phyloP scores from a whole-genome alignment of 2,329 filamentous ascomycete genomes.

The Colletotrichum abscissum region DNA sequence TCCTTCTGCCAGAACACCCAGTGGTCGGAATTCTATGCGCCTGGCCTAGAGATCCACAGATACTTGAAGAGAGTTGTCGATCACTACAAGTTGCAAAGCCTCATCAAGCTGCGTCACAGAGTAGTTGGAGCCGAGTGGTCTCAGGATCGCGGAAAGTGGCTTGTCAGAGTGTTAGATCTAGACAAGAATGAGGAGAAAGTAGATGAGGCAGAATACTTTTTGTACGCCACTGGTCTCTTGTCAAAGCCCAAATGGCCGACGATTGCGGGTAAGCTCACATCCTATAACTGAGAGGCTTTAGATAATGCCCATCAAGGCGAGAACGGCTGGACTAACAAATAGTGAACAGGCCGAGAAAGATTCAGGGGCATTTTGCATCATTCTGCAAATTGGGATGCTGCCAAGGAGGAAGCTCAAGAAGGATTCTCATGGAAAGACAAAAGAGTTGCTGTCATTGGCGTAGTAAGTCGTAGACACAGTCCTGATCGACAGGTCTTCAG shows the following conservation, averaged over 20 bases:
- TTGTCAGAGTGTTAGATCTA: background rate
- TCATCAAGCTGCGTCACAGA: background rate
- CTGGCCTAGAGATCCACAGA: background rate
- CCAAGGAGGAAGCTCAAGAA: background rate
- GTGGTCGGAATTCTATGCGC: conserved; percentile 15
- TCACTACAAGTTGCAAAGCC: background rate
- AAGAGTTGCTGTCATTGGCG: conserved; percentile 60
- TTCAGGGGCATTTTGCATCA: background rate
- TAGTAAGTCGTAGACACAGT: background rate
- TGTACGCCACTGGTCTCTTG: background rate
- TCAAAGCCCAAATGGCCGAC: conserved; percentile 3
- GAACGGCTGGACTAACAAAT: background rate
- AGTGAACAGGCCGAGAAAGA: background rate
- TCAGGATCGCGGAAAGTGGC: background rate
- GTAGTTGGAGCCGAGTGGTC: background rate
- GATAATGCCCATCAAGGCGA: too few species aligned
- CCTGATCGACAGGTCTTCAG: background rate
- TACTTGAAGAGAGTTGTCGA: conserved; percentile 6
- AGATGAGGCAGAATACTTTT: background rate
- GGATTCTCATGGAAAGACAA: conserved; percentile 44
- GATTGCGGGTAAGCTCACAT: background rate
- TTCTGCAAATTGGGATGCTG: background rate
- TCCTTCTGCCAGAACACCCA: conserved; percentile 4
- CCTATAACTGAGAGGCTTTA: accelerated
- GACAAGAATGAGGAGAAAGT: background rate